Evolutionary conservation across 2,329 filamentous ascomycete species (phyloP).

Genomic region (Claviceps purpurea): DNA sequence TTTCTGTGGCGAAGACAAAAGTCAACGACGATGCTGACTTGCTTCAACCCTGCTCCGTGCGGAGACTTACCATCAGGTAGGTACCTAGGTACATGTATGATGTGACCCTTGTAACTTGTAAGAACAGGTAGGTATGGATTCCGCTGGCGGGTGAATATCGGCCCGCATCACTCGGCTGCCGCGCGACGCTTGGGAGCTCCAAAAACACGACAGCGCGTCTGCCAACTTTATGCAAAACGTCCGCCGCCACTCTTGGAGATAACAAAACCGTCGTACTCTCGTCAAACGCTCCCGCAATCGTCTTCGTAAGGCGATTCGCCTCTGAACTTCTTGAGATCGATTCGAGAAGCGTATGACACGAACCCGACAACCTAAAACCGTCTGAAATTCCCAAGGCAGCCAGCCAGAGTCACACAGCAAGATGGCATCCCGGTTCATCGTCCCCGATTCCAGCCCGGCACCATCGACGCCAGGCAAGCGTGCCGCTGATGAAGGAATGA

Average conservation of each 20-base stretch:
- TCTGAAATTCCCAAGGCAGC: not conserved
- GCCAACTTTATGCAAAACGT: not conserved
- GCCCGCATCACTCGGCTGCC: too few relatives aligned
- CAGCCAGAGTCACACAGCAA: slow-evolving; percentile 6
- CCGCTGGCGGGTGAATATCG: too few relatives aligned
- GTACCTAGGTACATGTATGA: too few relatives aligned
- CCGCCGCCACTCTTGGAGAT: not conserved
- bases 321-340: too few relatives aligned
- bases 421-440: slow-evolving; percentile 29
- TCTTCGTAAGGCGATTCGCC: too few relatives aligned
- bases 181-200: not conserved
- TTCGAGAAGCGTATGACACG: not conserved
- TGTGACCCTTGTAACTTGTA: too few relatives aligned
- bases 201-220: slow-evolving; percentile 1
- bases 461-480: slow-evolving; percentile 37
- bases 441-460: slow-evolving; percentile 30
- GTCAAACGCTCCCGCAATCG: too few relatives aligned
- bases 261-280: not conserved
- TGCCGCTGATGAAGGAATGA: slow-evolving; percentile 17
- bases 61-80: too few relatives aligned
- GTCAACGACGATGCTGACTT: too few relatives aligned
- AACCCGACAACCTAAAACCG: not conserved
- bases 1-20: too few relatives aligned
- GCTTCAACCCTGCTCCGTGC: too few relatives aligned
- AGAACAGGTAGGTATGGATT: too few relatives aligned